These are phyloP conservation scores for Malus orientalis DNA, from an alignment of 306 rosid species.

Conservation along the genomic window DNA sequence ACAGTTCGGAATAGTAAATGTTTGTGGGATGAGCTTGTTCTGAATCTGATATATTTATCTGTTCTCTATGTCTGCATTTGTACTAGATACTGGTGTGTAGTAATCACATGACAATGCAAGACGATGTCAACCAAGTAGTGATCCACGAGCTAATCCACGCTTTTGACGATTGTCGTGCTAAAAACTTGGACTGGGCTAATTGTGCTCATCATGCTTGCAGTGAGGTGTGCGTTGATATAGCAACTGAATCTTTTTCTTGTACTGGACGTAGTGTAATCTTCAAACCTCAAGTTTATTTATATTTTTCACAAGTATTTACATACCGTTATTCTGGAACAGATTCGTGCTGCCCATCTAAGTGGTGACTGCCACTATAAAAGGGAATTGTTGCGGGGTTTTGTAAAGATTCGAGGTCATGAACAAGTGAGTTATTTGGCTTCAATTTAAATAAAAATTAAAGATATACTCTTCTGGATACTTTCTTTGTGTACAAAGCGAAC, in stretches of 20 bases:
- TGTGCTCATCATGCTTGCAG: conserved; percentile 98
- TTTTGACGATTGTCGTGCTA: conserved; percentile 74
- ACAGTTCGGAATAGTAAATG: not conserved
- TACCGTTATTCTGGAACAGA: conserved; percentile 32
- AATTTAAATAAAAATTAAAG: not conserved
- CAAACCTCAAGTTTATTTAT: not conserved
- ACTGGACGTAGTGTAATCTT: not conserved
- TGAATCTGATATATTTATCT: not conserved
- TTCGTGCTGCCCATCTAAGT: conserved; percentile 83
- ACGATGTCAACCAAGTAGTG: conserved; percentile 71
- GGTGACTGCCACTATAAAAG: conserved; percentile 94
- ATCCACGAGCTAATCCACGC: conserved; percentile 86
- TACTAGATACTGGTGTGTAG: conserved; percentile 65
- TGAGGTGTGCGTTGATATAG: conserved; percentile 41
- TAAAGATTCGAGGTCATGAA: conserved; percentile 69
- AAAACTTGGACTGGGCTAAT: conserved; percentile 68
- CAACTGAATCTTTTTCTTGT: not conserved
- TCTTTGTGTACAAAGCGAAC: not conserved
- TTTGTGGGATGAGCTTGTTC: not conserved
- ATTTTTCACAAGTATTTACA: not conserved
- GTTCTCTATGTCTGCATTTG: not conserved
- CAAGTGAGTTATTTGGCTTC: conserved; percentile 38
- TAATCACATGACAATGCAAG: conserved; percentile 52
- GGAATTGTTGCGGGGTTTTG: conserved; percentile 58
- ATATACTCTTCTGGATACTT: not conserved